Evolutionary conservation across 768 basidiomycete species (phyloP).

Genomic region (Lactarius akahatsu): DNA sequence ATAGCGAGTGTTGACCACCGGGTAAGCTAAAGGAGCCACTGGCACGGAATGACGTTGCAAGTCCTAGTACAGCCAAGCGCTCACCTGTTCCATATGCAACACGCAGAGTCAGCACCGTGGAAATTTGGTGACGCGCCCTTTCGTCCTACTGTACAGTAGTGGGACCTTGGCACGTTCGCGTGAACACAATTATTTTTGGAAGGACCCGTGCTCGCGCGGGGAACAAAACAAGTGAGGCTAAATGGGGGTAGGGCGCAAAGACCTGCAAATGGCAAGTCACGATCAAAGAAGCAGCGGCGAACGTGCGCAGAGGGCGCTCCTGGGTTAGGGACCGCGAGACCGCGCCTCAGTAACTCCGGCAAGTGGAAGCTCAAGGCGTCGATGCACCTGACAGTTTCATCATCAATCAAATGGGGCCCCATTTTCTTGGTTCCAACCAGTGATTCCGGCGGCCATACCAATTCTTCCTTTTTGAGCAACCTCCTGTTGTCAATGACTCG

Average conservation of each 20-base stretch:
- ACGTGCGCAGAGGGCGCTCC: too few species aligned
- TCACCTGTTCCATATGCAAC: background rate
- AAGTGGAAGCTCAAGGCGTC: background rate
- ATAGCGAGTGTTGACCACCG: too few species aligned
- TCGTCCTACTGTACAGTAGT: too few species aligned
- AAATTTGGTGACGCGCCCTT: background rate
- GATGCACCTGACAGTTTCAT: background rate
- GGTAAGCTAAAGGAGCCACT: too few species aligned
- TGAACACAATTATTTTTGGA: background rate
- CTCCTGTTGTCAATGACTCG: background rate
- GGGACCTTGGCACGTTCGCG: background rate
- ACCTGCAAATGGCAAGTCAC: background rate
- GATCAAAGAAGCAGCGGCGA: background rate
- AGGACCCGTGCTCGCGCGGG: background rate
- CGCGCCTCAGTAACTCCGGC: too few species aligned
- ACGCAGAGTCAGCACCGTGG: background rate
- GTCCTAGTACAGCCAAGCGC: background rate
- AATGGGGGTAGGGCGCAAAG: background rate
- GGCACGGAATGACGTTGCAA: too few species aligned
- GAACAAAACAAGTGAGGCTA: too few species aligned
- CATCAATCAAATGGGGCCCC: background rate
- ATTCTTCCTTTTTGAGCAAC: background rate
- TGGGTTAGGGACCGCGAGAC: too few species aligned
- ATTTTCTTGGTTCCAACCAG: background rate
- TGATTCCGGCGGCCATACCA: background rate